Conservation (phyloP, 1,139 yeast species). For the Yamadazyma atlantica region DNA sequence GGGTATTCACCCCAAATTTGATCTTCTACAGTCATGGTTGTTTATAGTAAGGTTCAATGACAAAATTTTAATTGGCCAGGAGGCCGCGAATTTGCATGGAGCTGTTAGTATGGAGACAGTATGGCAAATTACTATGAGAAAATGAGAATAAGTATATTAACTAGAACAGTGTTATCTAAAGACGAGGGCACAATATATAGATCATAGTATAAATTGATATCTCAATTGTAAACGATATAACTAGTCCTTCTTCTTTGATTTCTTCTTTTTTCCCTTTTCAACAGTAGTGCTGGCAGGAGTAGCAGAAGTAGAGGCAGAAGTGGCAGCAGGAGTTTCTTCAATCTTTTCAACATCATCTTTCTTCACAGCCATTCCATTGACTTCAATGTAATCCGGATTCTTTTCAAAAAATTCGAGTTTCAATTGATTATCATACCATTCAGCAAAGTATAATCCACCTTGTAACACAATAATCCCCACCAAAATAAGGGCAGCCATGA, state of each 20-base stretch:
- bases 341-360: constrained; percentile 15
- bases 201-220: no score
- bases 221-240: no score
- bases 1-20: constrained; percentile 59
- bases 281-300: constrained; percentile 15
- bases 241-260: constrained; percentile 10
- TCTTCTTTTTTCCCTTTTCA: constrained; percentile 17
- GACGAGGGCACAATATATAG: no score
- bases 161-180: no score
- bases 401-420: constrained; percentile 48
- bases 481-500: constrained; percentile 69
- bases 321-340: constrained; percentile 13
- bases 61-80: constrained; percentile 13
- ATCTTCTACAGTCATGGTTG: constrained; percentile 22
- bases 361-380: constrained; percentile 16
- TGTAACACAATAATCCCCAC: constrained; percentile 81
- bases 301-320: constrained; percentile 4
- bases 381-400: constrained; percentile 33
- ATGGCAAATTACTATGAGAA: no score
- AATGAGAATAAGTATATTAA: no score
- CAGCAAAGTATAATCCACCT: constrained; percentile 88
- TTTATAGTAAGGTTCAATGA: constrained; percentile 4
- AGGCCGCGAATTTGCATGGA: no score
- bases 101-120: no score
- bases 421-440: constrained; percentile 65